phyloP scores from a whole-genome alignment of 805 yeast species.

The Ogataea pini region DNA sequence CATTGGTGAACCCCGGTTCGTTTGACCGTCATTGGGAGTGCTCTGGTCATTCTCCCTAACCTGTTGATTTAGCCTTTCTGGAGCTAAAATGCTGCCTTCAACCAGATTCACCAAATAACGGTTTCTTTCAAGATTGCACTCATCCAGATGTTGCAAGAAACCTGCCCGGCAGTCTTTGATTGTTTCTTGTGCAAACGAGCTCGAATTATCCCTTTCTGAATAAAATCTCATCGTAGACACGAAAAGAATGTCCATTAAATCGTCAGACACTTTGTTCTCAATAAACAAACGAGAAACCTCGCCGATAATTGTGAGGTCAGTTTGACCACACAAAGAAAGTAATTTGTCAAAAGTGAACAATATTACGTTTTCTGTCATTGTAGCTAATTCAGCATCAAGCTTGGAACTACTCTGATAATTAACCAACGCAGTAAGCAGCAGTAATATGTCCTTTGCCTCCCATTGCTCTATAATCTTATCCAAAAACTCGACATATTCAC shows the following conservation, averaged over 20 bases:
- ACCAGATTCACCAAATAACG: conserved; percentile 2
- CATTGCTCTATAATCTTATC: not conserved
- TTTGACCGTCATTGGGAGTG: too few species aligned
- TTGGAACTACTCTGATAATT: not conserved
- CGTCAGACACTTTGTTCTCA: conserved; percentile 1
- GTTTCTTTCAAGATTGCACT: not conserved
- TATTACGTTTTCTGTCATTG: not conserved
- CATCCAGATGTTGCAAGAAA: not conserved
- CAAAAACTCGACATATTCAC: not conserved
- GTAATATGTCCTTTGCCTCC: not conserved
- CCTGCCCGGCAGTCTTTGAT: not conserved
- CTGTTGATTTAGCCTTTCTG: not conserved
- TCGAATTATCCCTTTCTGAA: not conserved
- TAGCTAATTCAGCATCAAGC: not conserved
- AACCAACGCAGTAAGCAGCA: not conserved
- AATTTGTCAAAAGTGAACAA: conserved; percentile 1
- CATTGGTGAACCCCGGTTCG: too few species aligned
- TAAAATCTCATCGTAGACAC: not conserved
- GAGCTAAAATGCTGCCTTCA: not conserved
- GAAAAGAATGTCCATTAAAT: conserved; percentile 3
- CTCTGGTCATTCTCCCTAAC: not conserved
- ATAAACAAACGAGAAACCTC: not conserved
- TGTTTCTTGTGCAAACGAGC: not conserved
- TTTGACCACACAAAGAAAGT: not conserved
- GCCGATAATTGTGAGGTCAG: not conserved